phyloP scores from a whole-genome alignment of 768 basidiomycete species.

The Dacryopinax spathularia region DNA sequence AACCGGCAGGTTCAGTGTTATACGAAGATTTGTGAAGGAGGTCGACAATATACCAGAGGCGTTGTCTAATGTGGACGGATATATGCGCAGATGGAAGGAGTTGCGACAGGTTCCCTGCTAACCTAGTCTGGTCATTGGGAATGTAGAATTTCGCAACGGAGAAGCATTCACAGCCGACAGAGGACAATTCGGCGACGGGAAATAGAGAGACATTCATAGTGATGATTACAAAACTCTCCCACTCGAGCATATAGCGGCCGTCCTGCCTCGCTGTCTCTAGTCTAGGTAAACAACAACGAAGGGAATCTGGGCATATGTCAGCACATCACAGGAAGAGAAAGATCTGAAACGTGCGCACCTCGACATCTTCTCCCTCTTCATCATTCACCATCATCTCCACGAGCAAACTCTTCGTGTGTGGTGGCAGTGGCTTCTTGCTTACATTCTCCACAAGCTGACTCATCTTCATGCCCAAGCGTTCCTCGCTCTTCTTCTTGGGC shows the following conservation, averaged over 20 bases:
- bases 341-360: slow-evolving; percentile 35
- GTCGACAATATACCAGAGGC: neutral
- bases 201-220: neutral
- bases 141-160: no score
- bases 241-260: neutral
- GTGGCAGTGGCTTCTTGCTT: slow-evolving; percentile 83
- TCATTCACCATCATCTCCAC: slow-evolving; percentile 92
- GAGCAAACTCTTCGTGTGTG: slow-evolving; percentile 68
- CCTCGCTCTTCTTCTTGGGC: slow-evolving; percentile 86
- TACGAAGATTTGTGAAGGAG: neutral
- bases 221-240: neutral
- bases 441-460: slow-evolving; percentile 83
- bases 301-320: slow-evolving; percentile 42
- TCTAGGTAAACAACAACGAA: slow-evolving; percentile 50
- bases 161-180: no score
- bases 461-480: slow-evolving; percentile 78
- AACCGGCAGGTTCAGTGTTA: neutral
- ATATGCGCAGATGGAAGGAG: neutral
- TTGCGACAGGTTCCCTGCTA: neutral
- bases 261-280: neutral
- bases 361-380: slow-evolving; percentile 87
- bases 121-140: no score
- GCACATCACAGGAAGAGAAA: slow-evolving; percentile 1
- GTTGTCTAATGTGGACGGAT: neutral
- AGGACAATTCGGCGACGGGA: no score